phyloP scores from a whole-genome alignment of 2,329 filamentous ascomycete species.

The Botrytis hyacinthi region DNA sequence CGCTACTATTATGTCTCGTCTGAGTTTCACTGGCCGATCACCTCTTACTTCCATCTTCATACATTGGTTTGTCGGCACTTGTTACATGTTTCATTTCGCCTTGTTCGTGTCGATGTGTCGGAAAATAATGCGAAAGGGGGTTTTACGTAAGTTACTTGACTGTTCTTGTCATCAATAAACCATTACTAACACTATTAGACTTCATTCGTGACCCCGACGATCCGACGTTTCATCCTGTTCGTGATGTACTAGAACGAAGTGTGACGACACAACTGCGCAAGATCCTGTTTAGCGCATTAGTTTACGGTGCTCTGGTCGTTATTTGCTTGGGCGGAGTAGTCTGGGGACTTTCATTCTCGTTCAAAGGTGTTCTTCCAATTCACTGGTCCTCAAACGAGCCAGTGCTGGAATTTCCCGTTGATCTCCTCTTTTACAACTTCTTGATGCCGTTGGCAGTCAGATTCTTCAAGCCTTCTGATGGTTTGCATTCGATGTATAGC shows the following conservation, averaged over 20 bases:
- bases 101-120: slow-evolving; percentile 98
- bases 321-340: slow-evolving; percentile 93
- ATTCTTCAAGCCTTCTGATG: slow-evolving; percentile 81
- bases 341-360: slow-evolving; percentile 74
- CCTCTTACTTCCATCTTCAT: slow-evolving; percentile 92
- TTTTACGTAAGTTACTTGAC: slow-evolving; percentile 66
- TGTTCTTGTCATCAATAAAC: neutral
- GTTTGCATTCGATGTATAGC: slow-evolving; percentile 78
- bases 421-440: slow-evolving; percentile 95
- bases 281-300: slow-evolving; percentile 91
- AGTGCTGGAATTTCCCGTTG: slow-evolving; percentile 89
- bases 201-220: slow-evolving; percentile 98
- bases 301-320: slow-evolving; percentile 91
- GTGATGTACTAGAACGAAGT: slow-evolving; percentile 91
- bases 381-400: slow-evolving; percentile 93
- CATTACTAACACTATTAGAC: slow-evolving; percentile 52
- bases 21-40: slow-evolving; percentile 73
- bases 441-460: slow-evolving; percentile 84
- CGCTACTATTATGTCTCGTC: slow-evolving; percentile 71
- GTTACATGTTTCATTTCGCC: slow-evolving; percentile 99
- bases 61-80: slow-evolving; percentile 98
- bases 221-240: slow-evolving; percentile 95
- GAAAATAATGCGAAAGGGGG: slow-evolving; percentile 92
- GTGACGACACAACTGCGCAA: slow-evolving; percentile 92
- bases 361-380: slow-evolving; percentile 76